These are phyloP conservation scores for Bothriochloa decipiens DNA, from an alignment of 176 grass and related monocot genomes.

Conservation along the genomic window DNA sequence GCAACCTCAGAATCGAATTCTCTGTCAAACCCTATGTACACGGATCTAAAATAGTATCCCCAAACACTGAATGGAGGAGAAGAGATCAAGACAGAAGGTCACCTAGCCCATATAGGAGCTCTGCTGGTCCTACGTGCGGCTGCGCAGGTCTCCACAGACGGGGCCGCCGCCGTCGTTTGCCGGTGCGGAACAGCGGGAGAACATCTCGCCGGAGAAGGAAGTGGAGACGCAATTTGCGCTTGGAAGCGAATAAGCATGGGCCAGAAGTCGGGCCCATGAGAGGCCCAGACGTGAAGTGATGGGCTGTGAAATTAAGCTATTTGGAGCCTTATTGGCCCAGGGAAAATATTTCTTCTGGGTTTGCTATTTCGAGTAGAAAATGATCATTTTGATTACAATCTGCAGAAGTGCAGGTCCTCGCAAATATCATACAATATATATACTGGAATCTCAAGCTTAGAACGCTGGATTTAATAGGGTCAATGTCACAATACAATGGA, in stretches of 20 bases:
- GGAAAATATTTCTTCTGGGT: too few relatives aligned
- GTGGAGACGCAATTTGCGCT: not conserved
- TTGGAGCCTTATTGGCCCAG: too few relatives aligned
- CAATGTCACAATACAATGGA: too few relatives aligned
- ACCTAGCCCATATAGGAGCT: not conserved
- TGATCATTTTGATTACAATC: too few relatives aligned
- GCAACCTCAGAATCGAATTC: not conserved
- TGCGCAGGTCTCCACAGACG: not conserved
- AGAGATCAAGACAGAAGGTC: not conserved
- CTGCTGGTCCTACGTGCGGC: not conserved
- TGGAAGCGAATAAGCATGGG: not conserved
- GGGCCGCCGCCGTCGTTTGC: conserved; percentile 10
- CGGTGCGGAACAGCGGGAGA: not conserved
- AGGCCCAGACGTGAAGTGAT: not conserved
- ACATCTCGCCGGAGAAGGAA: not conserved
- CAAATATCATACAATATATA: too few relatives aligned
- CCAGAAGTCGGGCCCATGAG: not conserved
- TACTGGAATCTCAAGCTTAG: too few relatives aligned
- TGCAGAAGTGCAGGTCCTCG: too few relatives aligned
- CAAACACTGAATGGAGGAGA: not conserved
- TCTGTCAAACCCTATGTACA: not conserved
- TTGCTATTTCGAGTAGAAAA: too few relatives aligned
- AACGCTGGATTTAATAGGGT: too few relatives aligned
- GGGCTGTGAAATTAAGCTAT: too few relatives aligned
- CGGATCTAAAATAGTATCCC: not conserved